Base-by-base conservation (phyloP, 2,329 filamentous ascomycete genomes). In the Cladosporium austrohemisphaericum region DNA sequence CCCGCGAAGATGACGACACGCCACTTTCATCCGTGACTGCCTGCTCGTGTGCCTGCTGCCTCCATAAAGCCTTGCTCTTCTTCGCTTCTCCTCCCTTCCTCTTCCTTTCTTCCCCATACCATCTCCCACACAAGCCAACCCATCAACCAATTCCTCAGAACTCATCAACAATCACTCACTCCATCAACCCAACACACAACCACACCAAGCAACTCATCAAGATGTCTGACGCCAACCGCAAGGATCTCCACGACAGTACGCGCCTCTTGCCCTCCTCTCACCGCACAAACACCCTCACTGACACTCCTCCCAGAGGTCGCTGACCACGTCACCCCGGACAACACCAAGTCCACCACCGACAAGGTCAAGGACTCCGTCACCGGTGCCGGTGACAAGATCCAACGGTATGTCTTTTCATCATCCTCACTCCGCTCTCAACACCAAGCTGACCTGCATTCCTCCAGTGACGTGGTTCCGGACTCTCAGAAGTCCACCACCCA, bases 191-290 rank as follows among this genome's bases (percentile, higher is more conserved):
- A 63, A 55, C 38, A 38, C 56, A 60, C 54, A 52, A 56, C 54
- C 53, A 49, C 38, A 59, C 54, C 50, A 60, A n/a, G n/a, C n/a
- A n/a, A n/a, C n/a, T 64, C 56, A 64, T 60, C 68, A 78, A 59
- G 65, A 82, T 81, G 79, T 78, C 80, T 75, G 80, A 83, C 70
- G 47, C 68, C 60, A 75, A 73, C 63, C 79, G 80, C 77, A 83
- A 84, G 71, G 78, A 80, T 68, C 75, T 80, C 68, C 61, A 67
- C 58, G 73, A 72, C 65, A 78, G 70, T 67, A 57, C 45, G 62
- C 59, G n/a, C 50, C 31, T 22, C 11, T 28, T 40, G 23, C 43
- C 46, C 13, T 37, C 41, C 19, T 45, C 22, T 7, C 10, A 5
- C 31, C 20, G 32, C 29, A 20, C 38, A 31, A 51, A 28, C 14